Base-by-base conservation (phyloP, 2,329 filamentous ascomycete genomes). In the Septoria linicola region DNA sequence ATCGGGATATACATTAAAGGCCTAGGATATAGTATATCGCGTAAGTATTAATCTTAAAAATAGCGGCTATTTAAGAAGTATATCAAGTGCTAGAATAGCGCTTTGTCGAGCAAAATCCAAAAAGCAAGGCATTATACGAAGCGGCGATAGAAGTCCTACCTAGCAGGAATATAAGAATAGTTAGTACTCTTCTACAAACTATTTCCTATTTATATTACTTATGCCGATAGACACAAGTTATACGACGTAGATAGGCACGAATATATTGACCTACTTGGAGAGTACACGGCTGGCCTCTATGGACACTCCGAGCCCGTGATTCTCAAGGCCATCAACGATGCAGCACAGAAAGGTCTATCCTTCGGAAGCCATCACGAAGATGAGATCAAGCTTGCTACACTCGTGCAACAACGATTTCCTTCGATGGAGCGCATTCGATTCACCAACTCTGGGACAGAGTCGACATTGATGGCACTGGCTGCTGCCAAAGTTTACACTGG, bases 371-470 rank as follows among this genome's bases (percentile, higher is more conserved):
- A 78, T 1, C 80, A 75, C 27, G 56, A 64, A 8, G 71, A 78
- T 41, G 83, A 87, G 65, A 68, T 71, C 7, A 58, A 71, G 13
- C 70, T 81, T 17, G 83, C 82, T 0, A 60, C 67, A 8, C 62
- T 75, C n/a, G 63, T 85, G n/a, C 77, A 74, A 50, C 59, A 68
- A 8, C 73, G 82, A 3, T 84, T 86, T 58, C 60, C 66, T 0
- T 59, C 61, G 8, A 68, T 85, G 4, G 80, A 82, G 5, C 72
- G 74, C 10, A 68, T 85, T 3, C 74, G 83, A 1, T 85, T 86
- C 65, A 76, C 79, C 35, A 86, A 85, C 65, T 83, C 80, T 0
- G 83, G 83, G 2, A 87, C 83, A 0, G 83, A 86, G 64, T 81
- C 82, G 3, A 85, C 82, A 43, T 71, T 81, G 4, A 78, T 82